Percentiles rank a stretch among this genome's conserved stretches.
phyloP scores from a whole-genome alignment of 2,329 filamentous ascomycete genomes.

The Phoma sp. region DNA sequence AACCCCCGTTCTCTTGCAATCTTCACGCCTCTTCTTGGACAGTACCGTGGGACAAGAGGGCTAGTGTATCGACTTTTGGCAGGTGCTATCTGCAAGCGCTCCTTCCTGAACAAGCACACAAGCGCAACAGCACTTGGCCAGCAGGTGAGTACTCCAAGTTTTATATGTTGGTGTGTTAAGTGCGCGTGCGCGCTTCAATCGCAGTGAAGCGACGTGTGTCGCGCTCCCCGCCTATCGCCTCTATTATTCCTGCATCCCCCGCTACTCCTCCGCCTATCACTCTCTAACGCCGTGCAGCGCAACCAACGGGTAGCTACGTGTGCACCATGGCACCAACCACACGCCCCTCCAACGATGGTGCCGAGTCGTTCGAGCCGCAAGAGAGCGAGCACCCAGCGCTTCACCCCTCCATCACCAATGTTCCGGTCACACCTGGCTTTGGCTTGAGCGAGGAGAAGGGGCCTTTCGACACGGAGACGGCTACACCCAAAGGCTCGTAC shows the following conservation, averaged over 20 bases:
- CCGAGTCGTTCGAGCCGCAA: conserved; percentile 33
- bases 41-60: neutral
- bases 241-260: conserved; percentile 9
- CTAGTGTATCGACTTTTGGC: conserved; percentile 4
- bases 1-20: neutral
- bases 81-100: conserved; percentile 8
- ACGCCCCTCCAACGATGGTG: conserved; percentile 20
- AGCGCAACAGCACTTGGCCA: conserved; percentile 1
- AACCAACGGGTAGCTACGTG: conserved; percentile 18
- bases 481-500: conserved; percentile 39
- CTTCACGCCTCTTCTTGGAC: neutral
- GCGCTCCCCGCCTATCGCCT: conserved; percentile 13
- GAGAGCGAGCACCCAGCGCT: conserved; percentile 49
- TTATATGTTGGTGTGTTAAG: too few species aligned
- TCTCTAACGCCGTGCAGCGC: conserved; percentile 32
- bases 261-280: conserved; percentile 14
- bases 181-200: neutral
- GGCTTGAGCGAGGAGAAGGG: conserved; percentile 49
- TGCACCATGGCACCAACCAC: conserved; percentile 36
- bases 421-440: conserved; percentile 54
- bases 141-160: conserved; percentile 15
- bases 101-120: conserved; percentile 17
- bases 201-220: conserved; percentile 3
- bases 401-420: conserved; percentile 45
- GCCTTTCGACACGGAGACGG: conserved; percentile 40